These are phyloP conservation scores for Neonectria faginata DNA, from an alignment of 2,329 filamentous ascomycete species.

Conservation along the genomic window DNA sequence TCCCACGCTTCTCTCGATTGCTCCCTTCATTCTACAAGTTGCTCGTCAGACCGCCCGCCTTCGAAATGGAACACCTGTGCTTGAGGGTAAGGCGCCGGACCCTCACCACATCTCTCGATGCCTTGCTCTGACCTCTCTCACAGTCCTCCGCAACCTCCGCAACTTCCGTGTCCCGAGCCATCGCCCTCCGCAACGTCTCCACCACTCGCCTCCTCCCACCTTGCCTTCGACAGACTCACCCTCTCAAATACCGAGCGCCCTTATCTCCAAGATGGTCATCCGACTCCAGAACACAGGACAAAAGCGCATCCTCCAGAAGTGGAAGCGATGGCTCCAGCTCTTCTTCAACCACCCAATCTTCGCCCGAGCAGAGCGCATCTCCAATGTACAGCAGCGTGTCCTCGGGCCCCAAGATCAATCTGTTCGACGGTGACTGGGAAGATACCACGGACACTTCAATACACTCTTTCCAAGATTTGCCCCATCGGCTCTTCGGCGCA, in stretches of 20 bases:
- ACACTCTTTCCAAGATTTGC: constrained; percentile 58
- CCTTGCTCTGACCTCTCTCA: constrained; percentile 31
- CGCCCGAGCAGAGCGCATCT: constrained; percentile 33
- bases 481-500: constrained; percentile 77
- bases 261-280: constrained; percentile 39
- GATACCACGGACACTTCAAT: constrained; percentile 56
- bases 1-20: not conserved
- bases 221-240: constrained; percentile 22
- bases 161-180: constrained; percentile 32
- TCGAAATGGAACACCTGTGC: constrained; percentile 40
- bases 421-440: constrained; percentile 58
- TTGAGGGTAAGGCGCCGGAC: constrained; percentile 36
- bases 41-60: not conserved
- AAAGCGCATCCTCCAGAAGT: constrained; percentile 18
- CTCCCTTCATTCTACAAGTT: constrained; percentile 10
- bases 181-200: constrained; percentile 36
- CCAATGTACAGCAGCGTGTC: constrained; percentile 41
- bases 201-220: constrained; percentile 25
- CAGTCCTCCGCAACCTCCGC: constrained; percentile 37
- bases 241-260: constrained; percentile 15
- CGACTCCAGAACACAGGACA: constrained; percentile 26
- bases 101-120: not conserved
- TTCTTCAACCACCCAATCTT: constrained; percentile 21
- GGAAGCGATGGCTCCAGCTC: constrained; percentile 29
- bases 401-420: constrained; percentile 48